Base-by-base conservation (phyloP, 1,284 basidiomycete genomes). In the Veloporphyrellus conicus region DNA sequence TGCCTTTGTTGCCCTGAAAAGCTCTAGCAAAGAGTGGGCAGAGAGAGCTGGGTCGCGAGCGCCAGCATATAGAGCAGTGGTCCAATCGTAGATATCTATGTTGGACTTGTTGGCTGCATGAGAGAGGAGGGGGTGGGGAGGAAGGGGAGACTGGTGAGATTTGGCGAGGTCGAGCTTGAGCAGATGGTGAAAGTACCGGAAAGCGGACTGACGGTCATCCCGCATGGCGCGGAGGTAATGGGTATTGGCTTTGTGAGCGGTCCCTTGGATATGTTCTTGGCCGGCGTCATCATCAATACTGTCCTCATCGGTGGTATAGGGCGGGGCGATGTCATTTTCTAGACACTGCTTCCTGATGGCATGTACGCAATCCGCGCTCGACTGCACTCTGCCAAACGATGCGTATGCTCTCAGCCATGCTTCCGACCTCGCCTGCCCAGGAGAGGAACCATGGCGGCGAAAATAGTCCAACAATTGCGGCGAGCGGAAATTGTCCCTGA, bases 341-440 rank as follows among this genome's bases (percentile, higher is more conserved):
- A 63, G 37, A 47, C 56, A 64, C 0, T 58, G 47, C 5, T 53
- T 53, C 7, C 57, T 63, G 33, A 83, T 71, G 6, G 68, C 57
- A 1, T 66, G 60, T 18, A 72, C 61, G 43, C 75, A 77, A 27
- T 64, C 44, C 6, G 64, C 55, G 1, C 74, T 73, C 15, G 72
- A 57, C 29, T 73, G 64, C 3, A 73, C 69, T 2, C 62, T 66
- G 0, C 77, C 72, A 4, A 71, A 49, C 3, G 69, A 69, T 0
- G 78, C 66, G 39, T 76, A 77, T 8, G 79, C 62, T n/a, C 73
- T 71, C 3, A 81, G 64, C 48, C 76, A 75, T 0, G 71, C 63
- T 41, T 79, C 72, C 14, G 45, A 43, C 22, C 14, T 49, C 18
- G 51, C 39, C 28, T n/a, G 36, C 14, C 34, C 49, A 16, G n/a